Evolutionary conservation across 495 filamentous ascomycete genomes (phyloP).

Genomic region (Aspergillus ellipticus): DNA sequence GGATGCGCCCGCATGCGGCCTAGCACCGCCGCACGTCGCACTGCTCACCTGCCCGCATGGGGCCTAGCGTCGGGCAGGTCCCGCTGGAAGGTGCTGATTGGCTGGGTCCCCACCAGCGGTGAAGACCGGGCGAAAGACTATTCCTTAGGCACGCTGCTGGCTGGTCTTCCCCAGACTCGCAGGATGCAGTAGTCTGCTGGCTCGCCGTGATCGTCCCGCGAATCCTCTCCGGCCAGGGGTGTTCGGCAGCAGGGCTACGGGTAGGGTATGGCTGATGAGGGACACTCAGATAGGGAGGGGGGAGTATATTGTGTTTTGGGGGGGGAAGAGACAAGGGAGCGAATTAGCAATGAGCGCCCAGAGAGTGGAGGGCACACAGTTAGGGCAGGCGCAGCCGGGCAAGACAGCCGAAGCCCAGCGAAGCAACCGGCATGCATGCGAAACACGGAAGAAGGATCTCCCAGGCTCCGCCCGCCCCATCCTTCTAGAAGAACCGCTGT

Average conservation of each 20-base stretch:
- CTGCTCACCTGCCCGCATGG: background rate
- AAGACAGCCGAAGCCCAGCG: background rate
- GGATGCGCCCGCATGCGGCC: background rate
- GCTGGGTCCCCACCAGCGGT: background rate
- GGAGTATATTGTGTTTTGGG: too few species aligned
- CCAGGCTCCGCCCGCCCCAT: background rate
- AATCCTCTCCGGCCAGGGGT: background rate
- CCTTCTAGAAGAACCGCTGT: background rate
- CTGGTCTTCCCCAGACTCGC: background rate
- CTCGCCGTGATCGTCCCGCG: background rate
- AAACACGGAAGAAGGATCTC: background rate
- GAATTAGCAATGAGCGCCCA: too few species aligned
- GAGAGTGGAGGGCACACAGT: too few species aligned
- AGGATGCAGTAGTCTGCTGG: background rate
- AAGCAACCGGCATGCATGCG: background rate
- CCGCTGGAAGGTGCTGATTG: too few species aligned
- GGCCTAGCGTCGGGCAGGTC: background rate
- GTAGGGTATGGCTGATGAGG: background rate
- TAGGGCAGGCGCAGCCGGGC: too few species aligned
- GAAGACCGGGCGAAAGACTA: background rate
- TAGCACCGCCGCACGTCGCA: background rate
- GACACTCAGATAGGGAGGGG: too few species aligned
- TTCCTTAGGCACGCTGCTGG: background rate
- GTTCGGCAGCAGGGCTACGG: background rate
- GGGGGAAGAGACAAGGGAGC: too few species aligned